A percentile compares a stretch with the other conserved stretches of the same genome.
phyloP scores from a whole-genome alignment of 179 eudicot genomes.

The Vitellaria paradoxa region DNA sequence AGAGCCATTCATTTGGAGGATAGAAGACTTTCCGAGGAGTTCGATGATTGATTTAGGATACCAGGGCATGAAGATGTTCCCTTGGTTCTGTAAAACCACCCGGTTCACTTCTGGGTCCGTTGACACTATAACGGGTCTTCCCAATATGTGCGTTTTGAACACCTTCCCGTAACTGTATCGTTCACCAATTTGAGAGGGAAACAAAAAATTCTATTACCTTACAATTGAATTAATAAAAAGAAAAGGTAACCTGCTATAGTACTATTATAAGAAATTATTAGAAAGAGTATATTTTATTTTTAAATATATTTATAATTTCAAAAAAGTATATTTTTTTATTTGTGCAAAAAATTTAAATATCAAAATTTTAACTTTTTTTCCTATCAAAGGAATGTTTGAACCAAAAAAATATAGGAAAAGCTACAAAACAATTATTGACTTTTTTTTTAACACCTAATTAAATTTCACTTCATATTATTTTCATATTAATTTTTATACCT shows the following conservation, averaged over 20 bases:
- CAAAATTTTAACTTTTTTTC: too few relatives aligned
- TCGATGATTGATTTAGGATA: slow-evolving; percentile 83
- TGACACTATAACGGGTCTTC: slow-evolving; percentile 78
- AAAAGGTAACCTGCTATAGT: background rate
- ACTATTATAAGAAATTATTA: background rate
- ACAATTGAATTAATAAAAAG: background rate
- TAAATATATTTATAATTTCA: background rate
- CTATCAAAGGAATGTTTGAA: too few relatives aligned
- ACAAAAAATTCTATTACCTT: background rate
- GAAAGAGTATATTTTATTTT: background rate
- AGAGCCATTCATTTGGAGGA: slow-evolving; percentile 68
- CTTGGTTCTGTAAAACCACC: slow-evolving; percentile 68
- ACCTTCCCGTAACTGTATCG: slow-evolving; percentile 73
- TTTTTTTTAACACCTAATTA: too few relatives aligned
- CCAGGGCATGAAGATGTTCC: slow-evolving; percentile 59
- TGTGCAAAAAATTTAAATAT: too few relatives aligned
- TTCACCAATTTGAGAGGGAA: background rate
- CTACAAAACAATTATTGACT: too few relatives aligned
- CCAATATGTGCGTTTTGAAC: slow-evolving; percentile 76
- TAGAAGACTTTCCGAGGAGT: slow-evolving; percentile 71
- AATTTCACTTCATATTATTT: too few relatives aligned
- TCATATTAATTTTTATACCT: too few relatives aligned
- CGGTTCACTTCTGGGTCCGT: slow-evolving; percentile 90
- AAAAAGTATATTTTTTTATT: background rate
- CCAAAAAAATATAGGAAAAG: too few relatives aligned